These are phyloP conservation scores for Tuber borchii DNA, from an alignment of 495 filamentous ascomycete species.

Conservation along the genomic window DNA sequence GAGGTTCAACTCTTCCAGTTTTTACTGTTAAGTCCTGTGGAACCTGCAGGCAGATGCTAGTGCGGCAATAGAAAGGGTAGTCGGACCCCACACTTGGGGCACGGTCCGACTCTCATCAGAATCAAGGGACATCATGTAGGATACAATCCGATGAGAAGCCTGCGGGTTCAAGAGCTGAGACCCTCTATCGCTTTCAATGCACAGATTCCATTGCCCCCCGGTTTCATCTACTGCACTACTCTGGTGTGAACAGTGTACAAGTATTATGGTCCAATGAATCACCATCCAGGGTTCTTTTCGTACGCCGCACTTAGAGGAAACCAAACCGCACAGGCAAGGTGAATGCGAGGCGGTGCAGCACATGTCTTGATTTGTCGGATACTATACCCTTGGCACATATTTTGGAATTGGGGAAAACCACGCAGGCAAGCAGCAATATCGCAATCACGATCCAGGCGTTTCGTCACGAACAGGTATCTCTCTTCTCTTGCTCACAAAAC, in stretches of 20 bases:
- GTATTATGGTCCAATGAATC: not conserved
- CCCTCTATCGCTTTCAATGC: not conserved
- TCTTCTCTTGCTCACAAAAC: not conserved
- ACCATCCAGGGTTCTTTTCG: too few species aligned
- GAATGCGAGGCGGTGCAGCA: not conserved
- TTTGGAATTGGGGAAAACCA: not conserved
- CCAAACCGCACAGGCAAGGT: not conserved
- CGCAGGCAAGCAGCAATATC: not conserved
- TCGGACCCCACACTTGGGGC: not conserved
- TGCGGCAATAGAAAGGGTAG: not conserved
- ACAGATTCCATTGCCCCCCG: not conserved
- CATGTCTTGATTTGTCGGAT: not conserved
- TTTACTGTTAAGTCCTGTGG: not conserved
- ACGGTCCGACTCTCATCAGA: not conserved
- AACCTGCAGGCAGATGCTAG: not conserved
- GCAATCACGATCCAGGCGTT: not conserved
- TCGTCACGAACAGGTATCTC: not conserved
- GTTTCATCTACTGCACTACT: not conserved
- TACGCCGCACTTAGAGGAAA: not conserved
- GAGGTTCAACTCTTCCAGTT: not conserved
- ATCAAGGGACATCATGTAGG: not conserved
- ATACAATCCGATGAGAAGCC: not conserved
- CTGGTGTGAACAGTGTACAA: not conserved
- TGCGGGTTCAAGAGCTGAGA: not conserved
- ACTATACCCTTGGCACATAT: not conserved